A percentile compares a stretch with the other conserved stretches of the same genome.
phyloP scores from a whole-genome alignment of 306 rosid species.

The Luffa aegyptiaca region DNA sequence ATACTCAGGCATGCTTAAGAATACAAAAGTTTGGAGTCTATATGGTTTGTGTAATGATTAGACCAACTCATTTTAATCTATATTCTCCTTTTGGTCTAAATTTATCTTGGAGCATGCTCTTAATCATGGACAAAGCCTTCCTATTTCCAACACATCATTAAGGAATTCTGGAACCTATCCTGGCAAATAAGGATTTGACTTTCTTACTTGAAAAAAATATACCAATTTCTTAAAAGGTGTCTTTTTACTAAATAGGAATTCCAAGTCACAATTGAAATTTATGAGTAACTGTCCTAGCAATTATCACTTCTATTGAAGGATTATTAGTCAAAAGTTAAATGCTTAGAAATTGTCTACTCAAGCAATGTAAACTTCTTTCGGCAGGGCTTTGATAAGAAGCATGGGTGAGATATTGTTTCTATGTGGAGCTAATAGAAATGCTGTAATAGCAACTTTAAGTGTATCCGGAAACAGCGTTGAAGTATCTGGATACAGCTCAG shows the following conservation, averaged over 20 bases:
- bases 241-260: not conserved
- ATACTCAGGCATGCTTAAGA: not conserved
- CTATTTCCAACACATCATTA: not conserved
- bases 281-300: not conserved
- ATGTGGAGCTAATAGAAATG: constrained; percentile 66
- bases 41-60: not conserved
- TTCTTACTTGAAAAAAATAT: not conserved
- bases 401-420: constrained; percentile 81
- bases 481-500: constrained; percentile 33
- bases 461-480: constrained; percentile 29
- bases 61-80: not conserved
- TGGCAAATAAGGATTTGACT: not conserved
- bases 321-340: not conserved
- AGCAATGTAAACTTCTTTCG: not conserved
- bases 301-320: not conserved
- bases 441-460: constrained; percentile 67
- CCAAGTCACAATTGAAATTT: not conserved
- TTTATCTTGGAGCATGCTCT: not conserved
- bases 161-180: not conserved
- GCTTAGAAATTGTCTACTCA: constrained; percentile 9
- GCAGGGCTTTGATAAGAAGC: constrained; percentile 79
- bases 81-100: not conserved
- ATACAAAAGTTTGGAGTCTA: not conserved
- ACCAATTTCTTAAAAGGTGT: not conserved
- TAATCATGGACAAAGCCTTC: not conserved